phyloP scores from a whole-genome alignment of 1,284 basidiomycete species.

The Trichosporon coremiiforme region DNA sequence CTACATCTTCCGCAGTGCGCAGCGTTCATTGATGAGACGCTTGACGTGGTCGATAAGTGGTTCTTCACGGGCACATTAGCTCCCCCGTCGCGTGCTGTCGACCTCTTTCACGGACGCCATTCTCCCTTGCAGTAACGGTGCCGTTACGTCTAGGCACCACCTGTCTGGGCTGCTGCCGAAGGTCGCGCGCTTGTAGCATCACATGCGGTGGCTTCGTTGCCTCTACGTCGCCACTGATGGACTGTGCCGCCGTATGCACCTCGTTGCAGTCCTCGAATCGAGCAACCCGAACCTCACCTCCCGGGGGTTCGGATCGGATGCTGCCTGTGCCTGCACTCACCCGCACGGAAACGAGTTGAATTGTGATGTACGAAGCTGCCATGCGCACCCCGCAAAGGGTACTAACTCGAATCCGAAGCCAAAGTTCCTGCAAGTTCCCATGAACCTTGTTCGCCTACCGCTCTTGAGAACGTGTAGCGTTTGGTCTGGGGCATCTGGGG shows the following conservation, averaged over 20 bases:
- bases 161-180: neutral
- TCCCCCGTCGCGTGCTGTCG: neutral
- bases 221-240: too few species aligned
- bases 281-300: neutral
- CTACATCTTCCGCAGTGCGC: too few species aligned
- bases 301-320: neutral
- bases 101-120: neutral
- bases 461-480: too few species aligned
- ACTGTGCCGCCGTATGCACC: neutral
- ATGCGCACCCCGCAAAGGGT: neutral
- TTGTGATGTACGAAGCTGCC: neutral
- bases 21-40: neutral
- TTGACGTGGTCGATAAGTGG: neutral
- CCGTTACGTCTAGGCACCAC: constrained; percentile 1
- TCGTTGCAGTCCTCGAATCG: neutral
- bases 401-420: constrained; percentile 8
- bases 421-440: neutral
- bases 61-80: neutral
- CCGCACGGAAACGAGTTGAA: neutral
- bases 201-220: too few species aligned
- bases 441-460: neutral
- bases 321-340: neutral
- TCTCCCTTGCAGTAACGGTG: neutral
- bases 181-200: neutral
- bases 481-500: too few species aligned